A percentile compares a stretch with the other conserved stretches of the same genome.
Evolutionary conservation across 805 yeast genomes (phyloP).

Genomic region (Hanseniaspora singularis): DNA sequence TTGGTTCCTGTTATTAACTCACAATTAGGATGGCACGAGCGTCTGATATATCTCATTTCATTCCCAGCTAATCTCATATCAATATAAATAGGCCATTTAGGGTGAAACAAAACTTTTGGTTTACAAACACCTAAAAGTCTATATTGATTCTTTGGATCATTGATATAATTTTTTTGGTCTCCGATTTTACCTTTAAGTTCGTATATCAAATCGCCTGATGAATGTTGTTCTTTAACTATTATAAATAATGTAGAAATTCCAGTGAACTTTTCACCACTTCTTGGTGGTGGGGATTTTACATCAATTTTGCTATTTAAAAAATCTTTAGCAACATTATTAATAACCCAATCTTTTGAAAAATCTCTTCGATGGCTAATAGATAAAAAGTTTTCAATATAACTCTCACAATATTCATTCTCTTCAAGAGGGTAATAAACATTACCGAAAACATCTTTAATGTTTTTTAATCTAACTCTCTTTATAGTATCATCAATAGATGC

Average conservation of each 20-base stretch:
- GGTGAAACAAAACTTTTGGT: constrained; percentile 46
- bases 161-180: constrained; percentile 48
- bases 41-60: constrained; percentile 58
- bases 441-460: constrained; percentile 30
- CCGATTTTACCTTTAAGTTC: constrained; percentile 68
- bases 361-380: constrained; percentile 33
- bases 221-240: constrained; percentile 29
- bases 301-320: constrained; percentile 24
- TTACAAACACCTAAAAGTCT: constrained; percentile 56
- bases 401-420: constrained; percentile 35
- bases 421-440: constrained; percentile 29
- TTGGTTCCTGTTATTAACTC: constrained; percentile 39
- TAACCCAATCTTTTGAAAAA: constrained; percentile 32
- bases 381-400: constrained; percentile 35
- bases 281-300: constrained; percentile 38
- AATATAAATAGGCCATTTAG: constrained; percentile 50
- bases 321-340: constrained; percentile 16
- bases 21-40: constrained; percentile 68
- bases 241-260: constrained; percentile 65
- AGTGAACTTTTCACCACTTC: constrained; percentile 42
- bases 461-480: constrained; percentile 27
- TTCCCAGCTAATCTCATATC: constrained; percentile 79
- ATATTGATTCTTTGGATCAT: constrained; percentile 66
- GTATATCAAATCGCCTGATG: constrained; percentile 41
- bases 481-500: constrained; percentile 13